These are phyloP conservation scores for Penicillium brevicompactum DNA, from an alignment of 2,329 filamentous ascomycete species.

Conservation along the genomic window DNA sequence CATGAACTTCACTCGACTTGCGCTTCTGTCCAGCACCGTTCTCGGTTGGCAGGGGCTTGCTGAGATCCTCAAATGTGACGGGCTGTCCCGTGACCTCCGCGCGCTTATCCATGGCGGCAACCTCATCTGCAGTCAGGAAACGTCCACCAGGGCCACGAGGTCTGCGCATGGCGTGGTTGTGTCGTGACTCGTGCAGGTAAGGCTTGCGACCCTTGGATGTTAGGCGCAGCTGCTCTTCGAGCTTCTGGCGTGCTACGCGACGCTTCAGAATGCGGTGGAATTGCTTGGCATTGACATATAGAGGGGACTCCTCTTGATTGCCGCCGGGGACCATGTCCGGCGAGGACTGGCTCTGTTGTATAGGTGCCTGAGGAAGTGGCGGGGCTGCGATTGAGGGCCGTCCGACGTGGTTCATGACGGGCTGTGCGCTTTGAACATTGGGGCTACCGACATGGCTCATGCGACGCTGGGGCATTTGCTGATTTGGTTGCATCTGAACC, in stretches of 20 bases:
- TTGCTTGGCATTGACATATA: conserved; percentile 98
- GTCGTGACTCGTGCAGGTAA: conserved; percentile 93
- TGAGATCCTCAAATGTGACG: conserved; percentile 33
- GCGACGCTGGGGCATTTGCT: conserved; percentile 64
- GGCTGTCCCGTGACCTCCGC: conserved; percentile 41
- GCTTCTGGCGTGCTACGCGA: conserved; percentile 84
- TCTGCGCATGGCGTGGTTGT: conserved; percentile 97
- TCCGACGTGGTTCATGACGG: conserved; percentile 71
- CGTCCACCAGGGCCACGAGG: conserved; percentile 91
- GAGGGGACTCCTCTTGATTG: conserved; percentile 77
- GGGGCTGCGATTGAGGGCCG: conserved; percentile 55
- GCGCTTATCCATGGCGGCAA: conserved; percentile 80
- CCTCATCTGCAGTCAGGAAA: conserved; percentile 95
- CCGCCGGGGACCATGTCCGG: conserved; percentile 74
- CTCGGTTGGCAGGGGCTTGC: conserved; percentile 34
- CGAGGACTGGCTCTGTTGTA: conserved; percentile 71
- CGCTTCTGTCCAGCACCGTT: conserved; percentile 49
- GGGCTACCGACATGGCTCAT: conserved; percentile 78
- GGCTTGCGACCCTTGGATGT: conserved; percentile 96
- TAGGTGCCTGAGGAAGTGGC: conserved; percentile 57
- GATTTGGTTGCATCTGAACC: conserved; percentile 56
- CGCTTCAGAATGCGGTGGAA: conserved; percentile 97
- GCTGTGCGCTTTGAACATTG: conserved; percentile 70
- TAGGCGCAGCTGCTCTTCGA: conserved; percentile 88
- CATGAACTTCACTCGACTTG: conserved; percentile 51